Percentiles rank a stretch among this genome's conserved stretches.
Evolutionary conservation across 345 rosid genomes (phyloP).

Genomic region (Corchorus olitorius): DNA sequence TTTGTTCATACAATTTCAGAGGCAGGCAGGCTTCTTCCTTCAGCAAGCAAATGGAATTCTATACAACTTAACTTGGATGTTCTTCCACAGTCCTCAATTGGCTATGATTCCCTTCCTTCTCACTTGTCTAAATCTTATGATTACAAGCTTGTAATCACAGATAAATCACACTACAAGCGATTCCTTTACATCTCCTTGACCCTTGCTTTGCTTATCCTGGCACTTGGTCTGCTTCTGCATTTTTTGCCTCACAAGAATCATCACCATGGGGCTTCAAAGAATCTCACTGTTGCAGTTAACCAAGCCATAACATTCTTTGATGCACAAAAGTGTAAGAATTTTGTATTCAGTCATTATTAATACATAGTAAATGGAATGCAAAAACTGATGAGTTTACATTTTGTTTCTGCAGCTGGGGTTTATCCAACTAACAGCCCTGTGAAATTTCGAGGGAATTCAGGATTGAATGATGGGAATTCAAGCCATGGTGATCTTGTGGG

Average conservation of each 20-base stretch:
- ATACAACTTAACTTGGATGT: slow-evolving; percentile 36
- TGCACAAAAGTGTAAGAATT: slow-evolving; percentile 56
- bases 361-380: too few relatives aligned
- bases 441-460: slow-evolving; percentile 59
- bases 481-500: slow-evolving; percentile 44
- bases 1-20: slow-evolving; percentile 44
- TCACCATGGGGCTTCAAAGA: slow-evolving; percentile 38
- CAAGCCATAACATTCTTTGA: slow-evolving; percentile 64
- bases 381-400: too few relatives aligned
- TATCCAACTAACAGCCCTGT: slow-evolving; percentile 48
- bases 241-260: slow-evolving; percentile 43
- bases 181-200: slow-evolving; percentile 38
- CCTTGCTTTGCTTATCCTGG: slow-evolving; percentile 26
- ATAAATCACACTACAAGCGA: slow-evolving; percentile 43
- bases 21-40: slow-evolving; percentile 49
- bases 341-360: too few relatives aligned
- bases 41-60: slow-evolving; percentile 51
- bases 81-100: slow-evolving; percentile 29
- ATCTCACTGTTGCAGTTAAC: slow-evolving; percentile 55
- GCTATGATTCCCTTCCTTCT: slow-evolving; percentile 48
- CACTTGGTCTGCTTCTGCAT: slow-evolving; percentile 30
- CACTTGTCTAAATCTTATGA: slow-evolving; percentile 49
- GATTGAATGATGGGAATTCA: slow-evolving; percentile 51
- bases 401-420: slow-evolving; percentile 48
- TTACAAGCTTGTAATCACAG: slow-evolving; percentile 47